Evolutionary conservation across 2,329 filamentous ascomycete species (phyloP), one percentile per base, ranked within the genome.

Genomic region (Helminthosporium solani): DNA sequence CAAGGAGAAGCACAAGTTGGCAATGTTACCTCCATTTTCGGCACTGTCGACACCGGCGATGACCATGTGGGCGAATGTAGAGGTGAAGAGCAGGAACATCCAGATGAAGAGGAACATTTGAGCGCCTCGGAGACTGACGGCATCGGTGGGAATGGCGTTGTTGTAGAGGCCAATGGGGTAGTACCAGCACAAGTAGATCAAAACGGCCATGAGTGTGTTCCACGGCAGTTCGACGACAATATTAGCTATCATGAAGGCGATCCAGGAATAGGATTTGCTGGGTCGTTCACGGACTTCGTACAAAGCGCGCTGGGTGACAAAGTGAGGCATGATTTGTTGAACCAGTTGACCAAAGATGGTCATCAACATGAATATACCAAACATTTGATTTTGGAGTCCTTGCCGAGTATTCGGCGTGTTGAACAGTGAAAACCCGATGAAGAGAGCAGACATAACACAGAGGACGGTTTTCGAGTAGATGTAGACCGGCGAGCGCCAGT

Each of bases 401-500:
- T 90, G 87, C 33, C 86, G 80, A 8, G 82, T 84, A 71, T 85
- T 85, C 23, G 83, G 81, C 1, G 87, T 83, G 33, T 82, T 78
- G 77, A 81, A 88, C 72, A 94, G 90, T 42, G 86, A 85, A 68
- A 91, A 90, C 23, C 88, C 89, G 60, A 94, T 88, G 68, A 92
- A 95, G 11, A 95, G 78, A 3, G 85, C 76, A 14, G 78, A 78
- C 14, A 84, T 70, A 19, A 80, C 73, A 64, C 85, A 89, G 15
- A 95, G 83, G 1, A 78, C 74, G 0, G 78, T 67, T 76, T 95
- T 95, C 60, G 87, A 85, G 75, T 92, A 95, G 69, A 96, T 91
- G 75, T 95, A 95, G 4, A 84, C 80, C 0, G 90, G 90, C 0
- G 85, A 91, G 49, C 90, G 87, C 90, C 90, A 95, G 78, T 94